Percentiles rank a stretch among this genome's conserved stretches.
Conservation (phyloP, 2,329 filamentous ascomycete genomes). For the Aspergillus pseudotamarii region DNA sequence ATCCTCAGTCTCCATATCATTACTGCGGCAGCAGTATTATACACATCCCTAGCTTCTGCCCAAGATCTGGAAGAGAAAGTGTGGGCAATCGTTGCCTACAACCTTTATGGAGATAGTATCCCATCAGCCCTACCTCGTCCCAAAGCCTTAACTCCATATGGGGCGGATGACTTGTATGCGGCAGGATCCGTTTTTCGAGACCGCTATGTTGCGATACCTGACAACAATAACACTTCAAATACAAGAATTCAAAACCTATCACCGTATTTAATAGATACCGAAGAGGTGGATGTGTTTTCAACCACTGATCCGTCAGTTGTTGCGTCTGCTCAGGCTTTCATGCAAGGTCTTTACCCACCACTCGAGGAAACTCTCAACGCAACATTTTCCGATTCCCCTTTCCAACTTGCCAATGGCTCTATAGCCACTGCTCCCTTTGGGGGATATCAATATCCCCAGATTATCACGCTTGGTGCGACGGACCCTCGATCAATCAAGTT, state of each 20-base stretch:
- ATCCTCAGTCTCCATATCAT: constrained; percentile 8
- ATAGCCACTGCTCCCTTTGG: constrained; percentile 51
- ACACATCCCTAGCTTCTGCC: constrained; percentile 22
- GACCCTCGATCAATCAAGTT: constrained; percentile 58
- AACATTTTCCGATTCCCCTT: constrained; percentile 37
- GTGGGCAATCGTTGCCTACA: constrained; percentile 57
- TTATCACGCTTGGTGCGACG: constrained; percentile 46
- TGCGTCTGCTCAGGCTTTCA: constrained; percentile 61
- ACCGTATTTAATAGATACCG: constrained; percentile 45
- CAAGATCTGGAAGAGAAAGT: constrained; percentile 37
- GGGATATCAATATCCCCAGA: constrained; percentile 61
- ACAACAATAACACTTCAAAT: constrained; percentile 25
- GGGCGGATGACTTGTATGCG: constrained; percentile 56
- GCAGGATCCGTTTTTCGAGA: constrained; percentile 56
- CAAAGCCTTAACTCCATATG: constrained; percentile 53
- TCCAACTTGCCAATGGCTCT: constrained; percentile 52
- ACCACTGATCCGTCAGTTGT: constrained; percentile 51
- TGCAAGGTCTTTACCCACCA: constrained; percentile 65
- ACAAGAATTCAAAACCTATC: constrained; percentile 50
- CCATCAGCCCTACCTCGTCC: constrained; percentile 45
- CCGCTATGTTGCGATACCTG: constrained; percentile 51
- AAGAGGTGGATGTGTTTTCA: constrained; percentile 53
- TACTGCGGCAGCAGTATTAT: constrained; percentile 19
- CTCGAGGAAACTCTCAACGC: constrained; percentile 36
- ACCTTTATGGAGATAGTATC: constrained; percentile 58